Conservation (phyloP, 495 filamentous ascomycete genomes). For the Copromyces sp. region DNA sequence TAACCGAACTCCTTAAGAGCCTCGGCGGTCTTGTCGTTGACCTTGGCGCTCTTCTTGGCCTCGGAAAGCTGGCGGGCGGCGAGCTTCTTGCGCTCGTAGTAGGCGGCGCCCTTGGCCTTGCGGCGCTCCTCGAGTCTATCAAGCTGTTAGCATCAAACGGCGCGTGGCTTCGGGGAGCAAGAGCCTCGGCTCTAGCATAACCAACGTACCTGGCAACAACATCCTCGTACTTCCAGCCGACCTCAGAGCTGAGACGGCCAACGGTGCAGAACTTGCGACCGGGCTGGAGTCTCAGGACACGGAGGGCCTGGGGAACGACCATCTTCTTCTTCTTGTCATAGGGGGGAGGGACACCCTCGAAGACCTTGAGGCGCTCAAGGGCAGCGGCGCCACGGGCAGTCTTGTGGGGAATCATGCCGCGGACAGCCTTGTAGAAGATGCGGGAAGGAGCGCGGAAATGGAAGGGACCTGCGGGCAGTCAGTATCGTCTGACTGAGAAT, state of each 20-base stretch:
- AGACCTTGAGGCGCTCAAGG: slow-evolving; percentile 96
- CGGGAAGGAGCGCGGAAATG: slow-evolving; percentile 97
- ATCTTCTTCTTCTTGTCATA: slow-evolving; percentile 99
- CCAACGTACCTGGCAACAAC: slow-evolving; percentile 84
- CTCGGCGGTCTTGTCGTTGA: slow-evolving; percentile 56
- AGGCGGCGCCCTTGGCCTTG: slow-evolving; percentile 97
- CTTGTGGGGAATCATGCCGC: slow-evolving; percentile 99
- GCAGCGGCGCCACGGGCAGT: slow-evolving; percentile 93
- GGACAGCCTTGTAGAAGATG: slow-evolving; percentile 99
- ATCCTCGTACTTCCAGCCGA: slow-evolving; percentile 99
- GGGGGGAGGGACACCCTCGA: slow-evolving; percentile 97
- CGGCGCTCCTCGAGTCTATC: slow-evolving; percentile 93
- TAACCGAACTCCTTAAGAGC: slow-evolving; percentile 46
- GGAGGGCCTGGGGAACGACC: slow-evolving; percentile 95
- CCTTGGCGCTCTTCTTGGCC: slow-evolving; percentile 82
- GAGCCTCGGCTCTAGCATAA: neutral
- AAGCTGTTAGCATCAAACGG: slow-evolving; percentile 29
- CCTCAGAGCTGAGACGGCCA: slow-evolving; percentile 92
- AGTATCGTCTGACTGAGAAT: slow-evolving; percentile 20
- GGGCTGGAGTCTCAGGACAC: slow-evolving; percentile 88
- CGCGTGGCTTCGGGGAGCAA: neutral
- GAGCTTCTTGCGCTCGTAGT: slow-evolving; percentile 99
- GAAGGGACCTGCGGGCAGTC: slow-evolving; percentile 69
- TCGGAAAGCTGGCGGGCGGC: slow-evolving; percentile 78
- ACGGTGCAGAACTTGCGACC: slow-evolving; percentile 99